phyloP scores from a whole-genome alignment of 176 grass and related monocot species.

The Rhynchospora pubera region DNA sequence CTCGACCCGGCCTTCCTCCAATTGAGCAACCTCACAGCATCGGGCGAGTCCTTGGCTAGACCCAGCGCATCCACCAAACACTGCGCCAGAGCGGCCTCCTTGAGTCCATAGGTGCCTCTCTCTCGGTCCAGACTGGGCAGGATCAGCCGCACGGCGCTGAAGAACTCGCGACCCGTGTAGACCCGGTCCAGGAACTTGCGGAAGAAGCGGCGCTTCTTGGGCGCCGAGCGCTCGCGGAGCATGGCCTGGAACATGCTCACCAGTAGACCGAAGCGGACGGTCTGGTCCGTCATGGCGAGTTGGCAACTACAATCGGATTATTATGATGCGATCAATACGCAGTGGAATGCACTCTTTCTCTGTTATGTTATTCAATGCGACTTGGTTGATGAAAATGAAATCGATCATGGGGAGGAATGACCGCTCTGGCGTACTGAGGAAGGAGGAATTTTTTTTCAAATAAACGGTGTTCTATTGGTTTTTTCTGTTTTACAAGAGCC shows the following conservation, averaged over 20 bases:
- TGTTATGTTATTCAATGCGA: not conserved
- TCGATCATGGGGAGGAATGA: not conserved
- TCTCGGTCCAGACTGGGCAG: constrained; percentile 81
- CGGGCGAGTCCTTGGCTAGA: constrained; percentile 76
- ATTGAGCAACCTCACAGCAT: constrained; percentile 70
- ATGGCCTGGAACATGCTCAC: constrained; percentile 91
- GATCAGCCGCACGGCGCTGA: constrained; percentile 71
- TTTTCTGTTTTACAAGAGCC: not conserved
- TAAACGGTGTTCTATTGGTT: too few relatives aligned
- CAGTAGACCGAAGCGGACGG: constrained; percentile 61
- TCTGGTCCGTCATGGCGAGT: constrained; percentile 58
- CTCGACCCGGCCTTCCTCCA: constrained; percentile 58
- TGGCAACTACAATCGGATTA: too few relatives aligned
- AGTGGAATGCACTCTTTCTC: not conserved
- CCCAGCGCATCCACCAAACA: constrained; percentile 76
- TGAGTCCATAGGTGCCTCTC: constrained; percentile 83
- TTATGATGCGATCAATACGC: not conserved
- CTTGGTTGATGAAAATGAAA: not conserved
- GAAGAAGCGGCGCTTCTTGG: constrained; percentile 71
- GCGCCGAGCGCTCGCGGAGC: constrained; percentile 41
- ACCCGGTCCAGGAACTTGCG: constrained; percentile 63
- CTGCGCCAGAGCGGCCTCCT: constrained; percentile 68
- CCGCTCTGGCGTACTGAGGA: not conserved
- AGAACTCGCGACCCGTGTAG: constrained; percentile 61
- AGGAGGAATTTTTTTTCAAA: not conserved